These are phyloP conservation scores for Rhododendron henanense DNA, from an alignment of 148 eudicot genomes.

Conservation along the genomic window DNA sequence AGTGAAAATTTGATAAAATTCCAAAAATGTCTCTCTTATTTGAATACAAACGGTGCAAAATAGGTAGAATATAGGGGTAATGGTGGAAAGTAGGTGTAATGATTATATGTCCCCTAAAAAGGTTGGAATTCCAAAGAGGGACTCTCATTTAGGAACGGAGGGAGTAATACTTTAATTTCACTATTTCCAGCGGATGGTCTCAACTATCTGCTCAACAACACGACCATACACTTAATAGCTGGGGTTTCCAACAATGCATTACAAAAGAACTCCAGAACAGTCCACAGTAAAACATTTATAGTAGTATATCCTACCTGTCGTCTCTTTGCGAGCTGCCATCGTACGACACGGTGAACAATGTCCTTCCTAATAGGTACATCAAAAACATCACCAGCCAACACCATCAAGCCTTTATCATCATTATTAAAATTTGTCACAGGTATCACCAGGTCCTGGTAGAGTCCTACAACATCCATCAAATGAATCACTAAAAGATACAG, in stretches of 20 bases:
- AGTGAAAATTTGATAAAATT: too few species aligned
- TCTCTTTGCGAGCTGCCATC: constrained; percentile 99
- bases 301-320: constrained; percentile 61
- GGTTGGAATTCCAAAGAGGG: too few species aligned
- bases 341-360: constrained; percentile 89
- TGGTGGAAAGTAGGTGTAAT: too few species aligned
- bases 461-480: constrained; percentile 41
- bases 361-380: constrained; percentile 96
- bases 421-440: constrained; percentile 78
- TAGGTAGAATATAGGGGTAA: too few species aligned
- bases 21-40: too few species aligned
- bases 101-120: too few species aligned
- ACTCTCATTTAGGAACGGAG: too few species aligned
- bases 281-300: not conserved
- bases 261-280: not conserved
- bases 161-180: not conserved
- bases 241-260: not conserved
- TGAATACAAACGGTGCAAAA: too few species aligned
- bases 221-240: not conserved
- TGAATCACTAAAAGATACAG: constrained; percentile 6
- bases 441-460: constrained; percentile 69
- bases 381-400: constrained; percentile 92
- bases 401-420: constrained; percentile 84
- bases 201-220: not conserved
- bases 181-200: not conserved